phyloP scores from a whole-genome alignment of 306 rosid genomes.

The Vigna reflexopilosa region DNA sequence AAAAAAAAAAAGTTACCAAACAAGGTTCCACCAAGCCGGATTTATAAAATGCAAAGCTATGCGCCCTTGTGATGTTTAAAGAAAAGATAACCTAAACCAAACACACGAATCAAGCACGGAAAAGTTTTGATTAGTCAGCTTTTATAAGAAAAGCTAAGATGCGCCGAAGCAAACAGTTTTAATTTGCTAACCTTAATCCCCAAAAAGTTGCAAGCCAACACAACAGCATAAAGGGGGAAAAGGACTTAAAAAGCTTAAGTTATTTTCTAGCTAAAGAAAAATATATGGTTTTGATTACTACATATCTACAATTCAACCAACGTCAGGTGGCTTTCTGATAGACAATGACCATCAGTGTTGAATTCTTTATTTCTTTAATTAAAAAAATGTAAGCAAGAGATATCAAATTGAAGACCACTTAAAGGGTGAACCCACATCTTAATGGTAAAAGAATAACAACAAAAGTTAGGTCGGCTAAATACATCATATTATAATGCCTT shows the following conservation, averaged over 20 bases:
- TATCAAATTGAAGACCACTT: neutral
- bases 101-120: neutral
- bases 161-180: neutral
- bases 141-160: neutral
- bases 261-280: neutral
- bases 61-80: neutral
- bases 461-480: neutral
- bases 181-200: conserved; percentile 3
- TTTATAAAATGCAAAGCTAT: neutral
- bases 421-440: neutral
- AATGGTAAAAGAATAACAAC: neutral
- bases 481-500: neutral
- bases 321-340: neutral
- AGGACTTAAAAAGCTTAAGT: neutral
- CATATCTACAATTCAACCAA: neutral
- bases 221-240: neutral
- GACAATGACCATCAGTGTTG: neutral
- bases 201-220: neutral
- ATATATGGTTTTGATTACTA: neutral
- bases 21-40: conserved; percentile 15
- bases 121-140: neutral
- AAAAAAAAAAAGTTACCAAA: neutral
- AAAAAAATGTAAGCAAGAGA: neutral
- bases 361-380: neutral
- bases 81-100: conserved; percentile 1